Percentiles rank a stretch among this genome's conserved stretches.
Evolutionary conservation across 2,329 filamentous ascomycete genomes (phyloP).

Genomic region (Penicillium rolfsii): DNA sequence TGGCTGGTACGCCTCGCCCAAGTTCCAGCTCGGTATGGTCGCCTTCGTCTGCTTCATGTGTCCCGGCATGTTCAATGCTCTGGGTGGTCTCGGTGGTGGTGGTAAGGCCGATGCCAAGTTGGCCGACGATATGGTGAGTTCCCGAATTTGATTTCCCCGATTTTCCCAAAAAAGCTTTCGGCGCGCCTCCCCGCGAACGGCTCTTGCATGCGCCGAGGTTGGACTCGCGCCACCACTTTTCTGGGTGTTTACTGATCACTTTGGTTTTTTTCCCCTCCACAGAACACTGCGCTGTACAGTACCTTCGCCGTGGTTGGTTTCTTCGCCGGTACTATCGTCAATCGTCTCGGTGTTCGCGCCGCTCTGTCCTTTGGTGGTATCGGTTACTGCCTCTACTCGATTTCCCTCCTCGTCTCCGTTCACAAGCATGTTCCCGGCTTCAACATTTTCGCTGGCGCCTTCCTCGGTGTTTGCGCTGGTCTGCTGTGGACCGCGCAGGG

Average conservation of each 20-base stretch:
- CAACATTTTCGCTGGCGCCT: conserved; percentile 52
- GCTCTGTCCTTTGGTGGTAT: conserved; percentile 48
- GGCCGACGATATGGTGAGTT: conserved; percentile 55
- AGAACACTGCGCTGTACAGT: conserved; percentile 68
- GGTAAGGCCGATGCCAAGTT: conserved; percentile 57
- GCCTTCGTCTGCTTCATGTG: conserved; percentile 69
- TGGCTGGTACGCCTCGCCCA: conserved; percentile 71
- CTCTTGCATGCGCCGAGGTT: not conserved
- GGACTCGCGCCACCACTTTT: not conserved
- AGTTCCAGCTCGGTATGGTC: conserved; percentile 68
- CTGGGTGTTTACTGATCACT: not conserved
- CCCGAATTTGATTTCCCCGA: not conserved
- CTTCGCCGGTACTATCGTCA: conserved; percentile 57
- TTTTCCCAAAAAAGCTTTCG: not conserved
- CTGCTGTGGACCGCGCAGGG: conserved; percentile 55
- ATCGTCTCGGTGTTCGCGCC: conserved; percentile 46
- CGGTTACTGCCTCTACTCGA: conserved; percentile 50
- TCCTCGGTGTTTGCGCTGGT: conserved; percentile 53
- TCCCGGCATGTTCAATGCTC: conserved; percentile 68
- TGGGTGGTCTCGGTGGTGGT: conserved; percentile 63
- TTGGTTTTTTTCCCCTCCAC: not conserved
- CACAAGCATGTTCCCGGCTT: conserved; percentile 52
- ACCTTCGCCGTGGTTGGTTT: conserved; percentile 68
- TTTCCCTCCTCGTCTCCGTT: conserved; percentile 43
- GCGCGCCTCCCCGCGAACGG: not conserved